phyloP scores from a whole-genome alignment of 2,329 filamentous ascomycete genomes.

The Chaetomium olivaceum region DNA sequence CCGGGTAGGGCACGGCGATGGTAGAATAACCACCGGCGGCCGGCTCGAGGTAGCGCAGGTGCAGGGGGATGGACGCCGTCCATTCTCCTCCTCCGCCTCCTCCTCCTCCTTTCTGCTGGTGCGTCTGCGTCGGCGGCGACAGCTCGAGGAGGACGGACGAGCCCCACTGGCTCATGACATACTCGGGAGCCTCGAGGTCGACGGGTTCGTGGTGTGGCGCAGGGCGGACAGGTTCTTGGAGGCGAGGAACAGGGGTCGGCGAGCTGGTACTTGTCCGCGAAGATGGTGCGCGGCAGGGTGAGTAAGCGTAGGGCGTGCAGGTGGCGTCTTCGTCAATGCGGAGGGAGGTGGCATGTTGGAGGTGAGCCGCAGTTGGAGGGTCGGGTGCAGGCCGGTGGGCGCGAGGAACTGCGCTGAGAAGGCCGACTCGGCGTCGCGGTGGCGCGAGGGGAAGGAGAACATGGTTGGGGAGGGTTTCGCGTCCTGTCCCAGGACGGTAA shows the following conservation, averaged over 20 bases:
- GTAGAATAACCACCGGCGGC: conserved; percentile 54
- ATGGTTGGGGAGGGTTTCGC: conserved; percentile 70
- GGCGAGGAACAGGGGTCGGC: conserved; percentile 72
- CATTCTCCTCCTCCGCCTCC: conserved; percentile 54
- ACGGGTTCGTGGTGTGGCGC: conserved; percentile 71
- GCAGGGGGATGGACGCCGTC: conserved; percentile 74
- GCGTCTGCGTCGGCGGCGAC: conserved; percentile 54
- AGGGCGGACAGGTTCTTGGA: conserved; percentile 76
- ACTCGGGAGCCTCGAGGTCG: conserved; percentile 88
- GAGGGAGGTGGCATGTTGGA: conserved; percentile 42
- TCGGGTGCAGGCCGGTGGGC: conserved; percentile 83
- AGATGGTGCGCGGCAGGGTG: conserved; percentile 77
- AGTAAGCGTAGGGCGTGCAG: conserved; percentile 79
- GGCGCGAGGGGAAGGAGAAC: conserved; percentile 82
- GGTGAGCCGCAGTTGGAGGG: conserved; percentile 66
- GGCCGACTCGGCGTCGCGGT: conserved; percentile 58
- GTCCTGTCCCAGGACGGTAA: conserved; percentile 77
- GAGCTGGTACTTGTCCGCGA: conserved; percentile 86
- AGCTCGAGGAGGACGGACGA: conserved; percentile 76
- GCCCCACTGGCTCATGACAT: conserved; percentile 75
- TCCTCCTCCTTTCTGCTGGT: too few species aligned
- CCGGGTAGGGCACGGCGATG: conserved; percentile 72
- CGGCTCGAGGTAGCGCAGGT: conserved; percentile 78
- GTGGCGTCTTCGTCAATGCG: conserved; percentile 40
- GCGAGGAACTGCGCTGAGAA: conserved; percentile 66